phyloP scores from a whole-genome alignment of 2,329 filamentous ascomycete species.

The Aspergillus sojae region DNA sequence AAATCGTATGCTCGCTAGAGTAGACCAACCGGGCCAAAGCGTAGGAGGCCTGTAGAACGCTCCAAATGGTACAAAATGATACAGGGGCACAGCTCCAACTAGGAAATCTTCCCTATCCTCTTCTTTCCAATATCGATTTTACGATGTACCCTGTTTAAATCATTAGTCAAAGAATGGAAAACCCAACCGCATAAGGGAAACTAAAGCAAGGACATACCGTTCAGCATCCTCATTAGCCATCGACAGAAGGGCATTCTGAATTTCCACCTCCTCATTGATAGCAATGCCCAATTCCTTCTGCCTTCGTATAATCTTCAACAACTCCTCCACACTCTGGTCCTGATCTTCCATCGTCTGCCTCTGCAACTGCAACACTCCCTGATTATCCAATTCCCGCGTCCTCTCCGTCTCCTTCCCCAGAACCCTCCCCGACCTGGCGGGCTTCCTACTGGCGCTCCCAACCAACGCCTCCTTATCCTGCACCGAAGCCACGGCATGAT shows the following conservation, averaged over 20 bases:
- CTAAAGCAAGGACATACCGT: slow-evolving; percentile 34
- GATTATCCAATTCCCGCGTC: slow-evolving; percentile 65
- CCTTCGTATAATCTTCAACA: slow-evolving; percentile 60
- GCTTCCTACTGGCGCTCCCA: slow-evolving; percentile 24
- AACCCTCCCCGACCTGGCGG: slow-evolving; percentile 51
- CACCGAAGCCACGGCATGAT: slow-evolving; percentile 50
- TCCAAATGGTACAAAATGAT: background rate
- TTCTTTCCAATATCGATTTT: slow-evolving; percentile 53
- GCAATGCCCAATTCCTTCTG: slow-evolving; percentile 65
- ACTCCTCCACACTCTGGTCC: slow-evolving; percentile 60
- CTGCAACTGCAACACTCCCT: slow-evolving; percentile 66
- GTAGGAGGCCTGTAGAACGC: background rate
- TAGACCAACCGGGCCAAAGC: slow-evolving; percentile 2
- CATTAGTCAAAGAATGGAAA: slow-evolving; percentile 19
- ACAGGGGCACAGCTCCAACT: slow-evolving; percentile 6
- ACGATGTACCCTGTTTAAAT: slow-evolving; percentile 38
- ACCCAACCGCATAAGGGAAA: background rate
- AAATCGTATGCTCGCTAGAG: slow-evolving; percentile 6
- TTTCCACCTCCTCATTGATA: slow-evolving; percentile 64
- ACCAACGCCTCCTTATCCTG: slow-evolving; percentile 50
- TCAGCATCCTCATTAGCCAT: slow-evolving; percentile 62
- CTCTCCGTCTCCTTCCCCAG: slow-evolving; percentile 61
- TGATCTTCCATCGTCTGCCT: slow-evolving; percentile 64
- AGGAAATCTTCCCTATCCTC: slow-evolving; percentile 51
- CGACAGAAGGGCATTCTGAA: slow-evolving; percentile 63